These are phyloP conservation scores for Sporothrix globosa DNA, from an alignment of 2,329 filamentous ascomycete species.

Conservation along the genomic window DNA sequence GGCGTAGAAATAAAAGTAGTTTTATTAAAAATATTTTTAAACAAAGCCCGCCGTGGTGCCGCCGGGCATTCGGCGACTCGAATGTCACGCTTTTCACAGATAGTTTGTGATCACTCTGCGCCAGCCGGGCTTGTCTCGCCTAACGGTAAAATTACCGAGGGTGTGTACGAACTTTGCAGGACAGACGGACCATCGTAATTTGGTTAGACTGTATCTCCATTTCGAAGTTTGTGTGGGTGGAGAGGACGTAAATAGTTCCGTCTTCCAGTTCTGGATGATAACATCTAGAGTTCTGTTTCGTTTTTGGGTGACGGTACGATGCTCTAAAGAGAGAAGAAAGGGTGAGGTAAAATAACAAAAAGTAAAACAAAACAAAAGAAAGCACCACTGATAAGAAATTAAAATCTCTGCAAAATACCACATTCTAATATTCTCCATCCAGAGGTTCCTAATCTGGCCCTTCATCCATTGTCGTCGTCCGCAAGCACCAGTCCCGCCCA, in stretches of 20 bases:
- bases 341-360: too few species aligned
- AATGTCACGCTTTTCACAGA: not conserved
- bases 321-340: too few species aligned
- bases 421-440: not conserved
- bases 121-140: not conserved
- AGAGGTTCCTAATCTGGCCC: not conserved
- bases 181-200: not conserved
- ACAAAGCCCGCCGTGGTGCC: slow-evolving; percentile 20
- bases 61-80: slow-evolving; percentile 18
- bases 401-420: not conserved
- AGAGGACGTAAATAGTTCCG: too few species aligned
- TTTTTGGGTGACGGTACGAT: too few species aligned
- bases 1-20: not conserved
- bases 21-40: not conserved
- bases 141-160: slow-evolving; percentile 19
- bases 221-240: too few species aligned
- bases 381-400: not conserved
- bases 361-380: not conserved
- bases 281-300: too few species aligned
- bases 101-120: not conserved
- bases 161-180: not conserved
- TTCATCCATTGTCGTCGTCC: slow-evolving; percentile 7
- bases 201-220: not conserved
- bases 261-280: too few species aligned
- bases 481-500: not conserved